phyloP scores from a whole-genome alignment of 129 eudicot species.

The Lonicera japonica region DNA sequence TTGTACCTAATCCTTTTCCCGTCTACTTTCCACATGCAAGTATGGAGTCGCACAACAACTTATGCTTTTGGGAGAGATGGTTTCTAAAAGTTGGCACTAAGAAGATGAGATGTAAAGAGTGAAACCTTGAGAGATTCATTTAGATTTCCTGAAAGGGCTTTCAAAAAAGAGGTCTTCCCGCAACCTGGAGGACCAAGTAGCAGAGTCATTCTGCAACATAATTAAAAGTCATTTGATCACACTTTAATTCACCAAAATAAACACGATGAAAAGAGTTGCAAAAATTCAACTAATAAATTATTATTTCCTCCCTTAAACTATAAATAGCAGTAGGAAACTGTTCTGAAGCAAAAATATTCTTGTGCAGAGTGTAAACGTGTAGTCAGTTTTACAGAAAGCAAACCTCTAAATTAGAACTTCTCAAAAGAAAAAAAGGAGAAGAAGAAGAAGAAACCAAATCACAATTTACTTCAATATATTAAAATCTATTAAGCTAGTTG shows the following conservation, averaged over 20 bases:
- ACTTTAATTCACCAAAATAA: background rate
- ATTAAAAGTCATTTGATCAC: background rate
- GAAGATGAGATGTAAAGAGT: background rate
- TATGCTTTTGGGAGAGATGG: too few relatives aligned
- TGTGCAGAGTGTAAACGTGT: too few relatives aligned
- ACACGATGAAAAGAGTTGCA: background rate
- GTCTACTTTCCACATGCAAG: too few relatives aligned
- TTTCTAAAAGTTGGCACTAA: background rate
- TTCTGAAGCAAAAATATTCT: background rate
- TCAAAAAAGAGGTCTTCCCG: conserved; percentile 44
- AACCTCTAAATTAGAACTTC: too few relatives aligned
- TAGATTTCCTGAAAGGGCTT: conserved; percentile 45
- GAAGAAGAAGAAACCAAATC: too few relatives aligned
- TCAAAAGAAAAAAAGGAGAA: too few relatives aligned
- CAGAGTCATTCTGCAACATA: conserved; percentile 41
- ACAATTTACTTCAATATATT: too few relatives aligned
- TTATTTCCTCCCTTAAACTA: background rate
- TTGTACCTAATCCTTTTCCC: too few relatives aligned
- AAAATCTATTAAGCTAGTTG: too few relatives aligned
- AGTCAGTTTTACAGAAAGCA: too few relatives aligned
- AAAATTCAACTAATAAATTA: background rate
- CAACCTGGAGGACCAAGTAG: conserved; percentile 63
- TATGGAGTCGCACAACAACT: too few relatives aligned
- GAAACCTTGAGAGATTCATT: conserved; percentile 38
- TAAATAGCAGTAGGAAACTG: too few relatives aligned